Percentiles rank a stretch among this genome's conserved stretches.
Evolutionary conservation across 2,329 filamentous ascomycete species (phyloP).

Genomic region (Neurospora sp.): DNA sequence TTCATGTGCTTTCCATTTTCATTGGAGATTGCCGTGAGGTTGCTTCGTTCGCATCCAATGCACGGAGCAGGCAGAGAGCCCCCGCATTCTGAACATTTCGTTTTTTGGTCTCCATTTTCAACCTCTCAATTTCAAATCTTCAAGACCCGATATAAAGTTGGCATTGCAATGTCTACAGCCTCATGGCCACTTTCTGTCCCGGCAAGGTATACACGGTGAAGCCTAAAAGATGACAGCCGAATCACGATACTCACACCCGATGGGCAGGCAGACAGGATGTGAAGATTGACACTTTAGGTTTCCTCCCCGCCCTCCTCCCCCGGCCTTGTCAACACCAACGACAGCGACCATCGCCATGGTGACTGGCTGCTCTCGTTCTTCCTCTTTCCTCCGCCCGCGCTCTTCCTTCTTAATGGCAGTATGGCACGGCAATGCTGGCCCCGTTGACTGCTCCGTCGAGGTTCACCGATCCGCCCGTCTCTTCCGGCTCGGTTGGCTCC

Average conservation of each 20-base stretch:
- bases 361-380: neutral
- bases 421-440: neutral
- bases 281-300: neutral
- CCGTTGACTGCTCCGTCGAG: neutral
- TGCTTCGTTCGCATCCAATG: neutral
- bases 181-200: neutral
- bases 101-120: neutral
- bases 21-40: neutral
- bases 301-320: neutral
- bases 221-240: neutral
- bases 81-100: neutral
- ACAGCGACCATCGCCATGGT: neutral
- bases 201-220: neutral
- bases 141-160: neutral
- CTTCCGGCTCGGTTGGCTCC: conserved; percentile 1
- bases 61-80: neutral
- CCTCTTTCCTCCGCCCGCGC: neutral
- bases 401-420: neutral
- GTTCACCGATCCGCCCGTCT: neutral
- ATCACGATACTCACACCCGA: neutral
- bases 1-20: neutral
- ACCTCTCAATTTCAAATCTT: neutral
- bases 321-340: neutral
- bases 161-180: neutral
- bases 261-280: neutral